Evolutionary conservation across 2,329 filamentous ascomycete species (phyloP).

Genomic region (Penicillium hesseltinei): DNA sequence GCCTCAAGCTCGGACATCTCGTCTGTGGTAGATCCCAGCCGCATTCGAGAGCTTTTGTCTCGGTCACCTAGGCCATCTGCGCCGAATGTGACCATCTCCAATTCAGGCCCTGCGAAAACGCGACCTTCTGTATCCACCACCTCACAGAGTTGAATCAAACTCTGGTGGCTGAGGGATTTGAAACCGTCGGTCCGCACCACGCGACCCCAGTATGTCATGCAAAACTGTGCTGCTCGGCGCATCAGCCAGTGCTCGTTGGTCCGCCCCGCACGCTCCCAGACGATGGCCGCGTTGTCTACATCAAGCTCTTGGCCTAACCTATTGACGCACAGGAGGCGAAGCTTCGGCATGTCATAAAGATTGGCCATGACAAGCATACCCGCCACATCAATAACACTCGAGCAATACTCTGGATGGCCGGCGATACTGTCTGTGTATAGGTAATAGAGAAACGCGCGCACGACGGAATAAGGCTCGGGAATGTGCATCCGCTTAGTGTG

Average conservation of each 20-base stretch:
- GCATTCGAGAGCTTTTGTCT: slow-evolving; percentile 33
- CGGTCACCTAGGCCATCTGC: slow-evolving; percentile 45
- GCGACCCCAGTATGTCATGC: slow-evolving; percentile 90
- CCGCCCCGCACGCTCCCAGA: slow-evolving; percentile 90
- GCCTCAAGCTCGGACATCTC: slow-evolving; percentile 44
- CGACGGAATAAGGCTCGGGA: slow-evolving; percentile 89
- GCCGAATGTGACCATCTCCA: slow-evolving; percentile 59
- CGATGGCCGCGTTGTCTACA: slow-evolving; percentile 89
- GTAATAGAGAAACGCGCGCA: slow-evolving; percentile 93
- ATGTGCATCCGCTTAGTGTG: slow-evolving; percentile 98
- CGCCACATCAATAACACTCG: slow-evolving; percentile 76
- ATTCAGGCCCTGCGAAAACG: slow-evolving; percentile 82
- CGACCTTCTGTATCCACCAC: slow-evolving; percentile 92
- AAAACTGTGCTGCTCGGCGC: slow-evolving; percentile 81
- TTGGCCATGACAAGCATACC: slow-evolving; percentile 97
- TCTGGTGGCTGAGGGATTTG: slow-evolving; percentile 71
- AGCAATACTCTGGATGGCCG: slow-evolving; percentile 58
- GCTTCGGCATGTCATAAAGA: slow-evolving; percentile 93
- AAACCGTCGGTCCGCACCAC: slow-evolving; percentile 89
- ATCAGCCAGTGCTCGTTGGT: slow-evolving; percentile 93
- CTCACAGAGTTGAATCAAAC: slow-evolving; percentile 86
- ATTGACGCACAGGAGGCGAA: slow-evolving; percentile 87
- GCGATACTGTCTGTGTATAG: slow-evolving; percentile 91
- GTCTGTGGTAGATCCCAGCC: slow-evolving; percentile 29
- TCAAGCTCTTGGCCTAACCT: slow-evolving; percentile 87